Evolutionary conservation across 306 rosid genomes (phyloP).

Genomic region (Castanea crenata): DNA sequence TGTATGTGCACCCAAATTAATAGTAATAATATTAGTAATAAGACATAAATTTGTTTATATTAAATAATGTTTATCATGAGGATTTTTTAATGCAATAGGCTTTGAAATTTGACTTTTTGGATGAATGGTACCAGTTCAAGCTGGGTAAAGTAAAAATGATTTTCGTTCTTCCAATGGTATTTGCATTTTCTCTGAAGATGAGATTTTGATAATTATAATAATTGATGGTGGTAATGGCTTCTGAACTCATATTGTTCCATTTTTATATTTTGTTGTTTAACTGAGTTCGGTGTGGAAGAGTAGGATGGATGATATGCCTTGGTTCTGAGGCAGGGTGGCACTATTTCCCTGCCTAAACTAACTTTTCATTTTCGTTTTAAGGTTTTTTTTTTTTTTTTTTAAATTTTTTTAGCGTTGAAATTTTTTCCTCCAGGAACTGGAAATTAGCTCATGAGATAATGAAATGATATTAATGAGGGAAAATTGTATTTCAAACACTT

Average conservation of each 20-base stretch:
- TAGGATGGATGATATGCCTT: neutral
- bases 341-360: too few relatives aligned
- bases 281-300: neutral
- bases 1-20: neutral
- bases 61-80: neutral
- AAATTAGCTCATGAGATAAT: too few relatives aligned
- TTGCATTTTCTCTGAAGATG: neutral
- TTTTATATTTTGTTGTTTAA: neutral
- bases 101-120: neutral
- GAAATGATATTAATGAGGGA: too few relatives aligned
- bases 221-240: neutral
- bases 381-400: too few relatives aligned
- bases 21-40: neutral
- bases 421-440: too few relatives aligned
- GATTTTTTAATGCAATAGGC: neutral
- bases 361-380: too few relatives aligned
- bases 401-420: too few relatives aligned
- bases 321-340: too few relatives aligned
- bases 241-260: neutral
- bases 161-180: neutral
- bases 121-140: neutral
- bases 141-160: neutral
- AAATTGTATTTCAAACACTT: too few relatives aligned
- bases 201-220: neutral
- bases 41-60: neutral